These are phyloP conservation scores for Pseudisothecium myosuroides DNA, from an alignment of 225 moss, liverwort and hornwort species.

Conservation along the genomic window DNA sequence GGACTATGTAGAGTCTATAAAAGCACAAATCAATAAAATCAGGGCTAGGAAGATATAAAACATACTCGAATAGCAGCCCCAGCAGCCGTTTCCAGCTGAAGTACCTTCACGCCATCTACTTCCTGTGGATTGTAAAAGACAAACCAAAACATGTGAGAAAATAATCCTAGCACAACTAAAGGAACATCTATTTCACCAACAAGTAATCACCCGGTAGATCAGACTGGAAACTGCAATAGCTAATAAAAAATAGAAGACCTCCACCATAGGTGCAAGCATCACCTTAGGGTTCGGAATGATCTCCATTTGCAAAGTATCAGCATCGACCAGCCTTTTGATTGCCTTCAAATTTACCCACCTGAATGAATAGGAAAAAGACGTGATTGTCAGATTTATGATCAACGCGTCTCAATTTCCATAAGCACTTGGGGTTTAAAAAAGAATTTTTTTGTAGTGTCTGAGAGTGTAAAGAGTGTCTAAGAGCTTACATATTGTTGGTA, in stretches of 20 bases:
- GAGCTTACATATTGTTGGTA: slow-evolving; percentile 84
- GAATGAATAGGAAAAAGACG: not conserved
- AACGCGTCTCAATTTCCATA: not conserved
- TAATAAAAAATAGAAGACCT: not conserved
- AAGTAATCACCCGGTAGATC: not conserved
- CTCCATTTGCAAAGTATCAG: slow-evolving; percentile 89
- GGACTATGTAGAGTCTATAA: not conserved
- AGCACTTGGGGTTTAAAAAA: not conserved
- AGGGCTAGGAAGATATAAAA: not conserved
- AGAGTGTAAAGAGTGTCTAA: not conserved
- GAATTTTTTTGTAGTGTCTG: not conserved
- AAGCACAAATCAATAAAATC: not conserved
- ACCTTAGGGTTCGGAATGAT: slow-evolving; percentile 99
- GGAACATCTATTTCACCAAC: not conserved
- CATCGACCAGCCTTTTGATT: slow-evolving; percentile 88
- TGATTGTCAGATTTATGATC: not conserved
- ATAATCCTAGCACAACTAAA: not conserved
- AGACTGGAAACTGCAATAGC: not conserved
- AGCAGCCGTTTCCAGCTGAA: slow-evolving; percentile 94
- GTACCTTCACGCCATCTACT: slow-evolving; percentile 97
- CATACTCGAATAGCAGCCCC: slow-evolving; percentile 95
- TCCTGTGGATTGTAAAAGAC: slow-evolving; percentile 26
- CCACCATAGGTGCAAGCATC: not conserved
- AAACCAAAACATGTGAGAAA: not conserved
- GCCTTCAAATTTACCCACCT: slow-evolving; percentile 96